A percentile compares a stretch with the other conserved stretches of the same genome.
Conservation (phyloP, 441 rosid genomes). For the Populus trichocarpa region DNA sequence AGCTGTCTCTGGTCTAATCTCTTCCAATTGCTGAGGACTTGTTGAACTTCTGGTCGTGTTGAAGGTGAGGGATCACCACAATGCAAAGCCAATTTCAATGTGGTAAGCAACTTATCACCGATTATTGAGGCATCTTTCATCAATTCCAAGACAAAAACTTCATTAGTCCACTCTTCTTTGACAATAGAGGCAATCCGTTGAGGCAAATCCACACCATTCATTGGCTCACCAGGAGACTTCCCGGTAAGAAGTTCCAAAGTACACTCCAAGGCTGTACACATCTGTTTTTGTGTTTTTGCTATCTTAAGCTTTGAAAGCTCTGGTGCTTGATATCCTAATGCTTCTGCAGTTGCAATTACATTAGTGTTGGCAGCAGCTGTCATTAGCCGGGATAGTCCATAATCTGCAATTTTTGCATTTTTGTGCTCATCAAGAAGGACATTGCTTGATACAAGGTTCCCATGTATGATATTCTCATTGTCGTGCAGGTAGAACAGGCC, state of each 20-base stretch:
- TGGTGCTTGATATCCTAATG: conserved; percentile 74
- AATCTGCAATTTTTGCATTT: conserved; percentile 58
- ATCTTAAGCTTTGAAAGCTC: conserved; percentile 80
- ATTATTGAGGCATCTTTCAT: conserved; percentile 63
- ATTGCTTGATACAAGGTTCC: conserved; percentile 73
- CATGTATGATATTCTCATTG: conserved; percentile 60
- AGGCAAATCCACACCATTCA: conserved; percentile 76
- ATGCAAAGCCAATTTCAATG: conserved; percentile 68
- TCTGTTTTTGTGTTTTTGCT: conserved; percentile 67
- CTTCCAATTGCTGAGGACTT: conserved; percentile 66
- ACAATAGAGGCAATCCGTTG: conserved; percentile 86
- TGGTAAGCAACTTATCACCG: conserved; percentile 71
- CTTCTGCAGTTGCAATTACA: conserved; percentile 71
- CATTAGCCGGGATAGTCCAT: conserved; percentile 71
- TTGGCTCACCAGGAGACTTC: conserved; percentile 68
- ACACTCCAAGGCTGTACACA: conserved; percentile 72
- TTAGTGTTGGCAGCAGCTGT: conserved; percentile 64
- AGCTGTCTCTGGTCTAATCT: conserved; percentile 50
- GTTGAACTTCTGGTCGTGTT: conserved; percentile 66
- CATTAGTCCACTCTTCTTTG: conserved; percentile 85
- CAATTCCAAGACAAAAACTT: conserved; percentile 70
- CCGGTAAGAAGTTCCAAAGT: conserved; percentile 71
- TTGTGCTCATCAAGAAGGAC: conserved; percentile 52
- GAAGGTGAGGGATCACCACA: conserved; percentile 78
- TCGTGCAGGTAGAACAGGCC: conserved; percentile 60